Evolutionary conservation across 345 rosid genomes (phyloP).

Genomic region (Salix arbutifolia): DNA sequence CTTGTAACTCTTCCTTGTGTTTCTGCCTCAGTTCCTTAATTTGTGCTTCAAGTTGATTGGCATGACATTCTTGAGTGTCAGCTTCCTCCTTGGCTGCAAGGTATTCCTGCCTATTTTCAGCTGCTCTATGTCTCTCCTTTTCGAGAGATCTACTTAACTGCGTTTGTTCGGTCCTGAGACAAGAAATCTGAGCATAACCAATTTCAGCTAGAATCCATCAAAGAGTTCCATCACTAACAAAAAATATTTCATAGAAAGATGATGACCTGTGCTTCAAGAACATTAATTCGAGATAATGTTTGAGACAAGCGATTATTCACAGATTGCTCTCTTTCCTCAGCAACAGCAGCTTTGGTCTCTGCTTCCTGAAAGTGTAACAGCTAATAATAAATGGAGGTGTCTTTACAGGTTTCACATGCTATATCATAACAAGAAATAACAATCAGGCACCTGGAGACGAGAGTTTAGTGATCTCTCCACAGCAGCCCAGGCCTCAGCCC

Average conservation of each 20-base stretch:
- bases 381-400: constrained; percentile 5
- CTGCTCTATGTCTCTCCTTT: constrained; percentile 97
- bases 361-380: constrained; percentile 57
- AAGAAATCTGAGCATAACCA: constrained; percentile 62
- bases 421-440: constrained; percentile 13
- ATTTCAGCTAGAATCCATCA: constrained; percentile 31
- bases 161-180: constrained; percentile 92
- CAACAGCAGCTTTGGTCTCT: constrained; percentile 81
- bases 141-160: constrained; percentile 92
- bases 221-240: constrained; percentile 7
- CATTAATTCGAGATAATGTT: constrained; percentile 88
- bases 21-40: constrained; percentile 69
- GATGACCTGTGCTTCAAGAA: constrained; percentile 94
- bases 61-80: constrained; percentile 91
- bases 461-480: constrained; percentile 88
- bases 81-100: constrained; percentile 98
- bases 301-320: constrained; percentile 90
- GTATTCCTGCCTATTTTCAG: constrained; percentile 94
- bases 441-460: constrained; percentile 71
- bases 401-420: neutral
- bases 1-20: constrained; percentile 91
- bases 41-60: constrained; percentile 79
- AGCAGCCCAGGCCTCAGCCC: constrained; percentile 95
- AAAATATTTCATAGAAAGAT: constrained; percentile 14
- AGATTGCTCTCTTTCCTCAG: constrained; percentile 93